A percentile compares a stretch with the other conserved stretches of the same genome.
Conservation (phyloP, 2,329 filamentous ascomycete species). For the Xylaria polymorpha region DNA sequence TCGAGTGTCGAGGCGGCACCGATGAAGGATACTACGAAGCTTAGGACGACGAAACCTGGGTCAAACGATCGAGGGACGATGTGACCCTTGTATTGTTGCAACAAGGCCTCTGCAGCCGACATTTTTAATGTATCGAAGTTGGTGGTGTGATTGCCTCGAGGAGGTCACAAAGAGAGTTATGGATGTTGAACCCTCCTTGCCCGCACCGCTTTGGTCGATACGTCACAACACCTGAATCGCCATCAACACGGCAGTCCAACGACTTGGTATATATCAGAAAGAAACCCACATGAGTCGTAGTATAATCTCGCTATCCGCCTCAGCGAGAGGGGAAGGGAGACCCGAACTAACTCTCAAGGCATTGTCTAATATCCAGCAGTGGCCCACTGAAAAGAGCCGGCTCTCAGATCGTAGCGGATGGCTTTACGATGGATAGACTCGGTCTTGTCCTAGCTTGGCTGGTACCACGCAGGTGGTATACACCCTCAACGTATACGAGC, state of each 20-base stretch:
- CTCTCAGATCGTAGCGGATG: not conserved
- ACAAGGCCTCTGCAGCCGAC: constrained; percentile 49
- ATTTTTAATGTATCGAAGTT: constrained; percentile 36
- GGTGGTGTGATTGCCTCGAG: not conserved
- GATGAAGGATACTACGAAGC: constrained; percentile 79
- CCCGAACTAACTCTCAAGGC: not conserved
- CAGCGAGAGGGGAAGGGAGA: not conserved
- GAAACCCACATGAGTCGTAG: not conserved
- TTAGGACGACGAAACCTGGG: constrained; percentile 75
- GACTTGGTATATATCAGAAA: not conserved
- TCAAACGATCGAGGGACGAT: constrained; percentile 63
- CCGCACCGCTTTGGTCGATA: not conserved
- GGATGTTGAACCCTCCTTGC: constrained; percentile 7
- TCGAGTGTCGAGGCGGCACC: constrained; percentile 85
- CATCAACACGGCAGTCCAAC: not conserved
- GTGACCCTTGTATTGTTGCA: constrained; percentile 57
- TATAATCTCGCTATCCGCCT: not conserved
- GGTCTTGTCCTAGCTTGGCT: not conserved
- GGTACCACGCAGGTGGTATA: constrained; percentile 3
- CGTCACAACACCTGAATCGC: not conserved
- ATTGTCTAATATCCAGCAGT: not conserved
- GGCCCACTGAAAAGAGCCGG: not conserved
- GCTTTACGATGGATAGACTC: not conserved
- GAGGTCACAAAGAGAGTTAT: not conserved
- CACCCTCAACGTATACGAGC: constrained; percentile 7